Conservation (phyloP, 2,329 filamentous ascomycete species). For the Orbilia blumenaviensis region DNA sequence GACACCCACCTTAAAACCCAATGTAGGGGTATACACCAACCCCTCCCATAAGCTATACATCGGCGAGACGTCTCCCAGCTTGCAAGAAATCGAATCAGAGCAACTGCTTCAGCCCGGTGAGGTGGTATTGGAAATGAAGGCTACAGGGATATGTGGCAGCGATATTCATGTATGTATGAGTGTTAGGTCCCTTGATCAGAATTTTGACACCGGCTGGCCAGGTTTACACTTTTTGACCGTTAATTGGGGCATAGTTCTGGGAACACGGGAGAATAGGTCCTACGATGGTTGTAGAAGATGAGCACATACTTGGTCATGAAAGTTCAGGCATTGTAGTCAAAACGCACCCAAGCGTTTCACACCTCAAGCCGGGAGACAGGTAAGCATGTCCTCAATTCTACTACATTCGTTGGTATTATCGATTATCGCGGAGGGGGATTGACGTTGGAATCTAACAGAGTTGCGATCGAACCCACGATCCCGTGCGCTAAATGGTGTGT, state of each 20-base stretch:
- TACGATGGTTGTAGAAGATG: conserved; percentile 82
- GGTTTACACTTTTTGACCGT: neutral
- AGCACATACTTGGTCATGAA: conserved; percentile 95
- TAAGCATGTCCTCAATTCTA: neutral
- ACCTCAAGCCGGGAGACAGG: conserved; percentile 79
- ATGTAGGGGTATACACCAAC: conserved; percentile 97
- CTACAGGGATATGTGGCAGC: conserved; percentile 94
- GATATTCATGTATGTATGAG: conserved; percentile 57
- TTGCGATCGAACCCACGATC: conserved; percentile 92
- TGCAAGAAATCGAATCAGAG: conserved; percentile 76
- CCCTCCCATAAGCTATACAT: conserved; percentile 92
- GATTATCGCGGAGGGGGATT: neutral
- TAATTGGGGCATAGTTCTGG: conserved; percentile 81
- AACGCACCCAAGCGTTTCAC: conserved; percentile 79
- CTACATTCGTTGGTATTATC: too few species aligned
- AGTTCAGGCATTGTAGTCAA: conserved; percentile 69
- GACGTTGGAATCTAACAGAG: conserved; percentile 64
- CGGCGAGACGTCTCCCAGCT: conserved; percentile 76
- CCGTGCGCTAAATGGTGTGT: conserved; percentile 79
- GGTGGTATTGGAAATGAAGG: conserved; percentile 87
- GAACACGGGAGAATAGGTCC: conserved; percentile 92
- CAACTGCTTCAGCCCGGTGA: conserved; percentile 63
- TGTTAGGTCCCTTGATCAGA: too few species aligned
- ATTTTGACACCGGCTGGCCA: neutral
- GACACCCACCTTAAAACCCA: conserved; percentile 72